Evolutionary conservation across 495 filamentous ascomycete genomes (phyloP).

Genomic region (Pyrenopolyporus hunteri): DNA sequence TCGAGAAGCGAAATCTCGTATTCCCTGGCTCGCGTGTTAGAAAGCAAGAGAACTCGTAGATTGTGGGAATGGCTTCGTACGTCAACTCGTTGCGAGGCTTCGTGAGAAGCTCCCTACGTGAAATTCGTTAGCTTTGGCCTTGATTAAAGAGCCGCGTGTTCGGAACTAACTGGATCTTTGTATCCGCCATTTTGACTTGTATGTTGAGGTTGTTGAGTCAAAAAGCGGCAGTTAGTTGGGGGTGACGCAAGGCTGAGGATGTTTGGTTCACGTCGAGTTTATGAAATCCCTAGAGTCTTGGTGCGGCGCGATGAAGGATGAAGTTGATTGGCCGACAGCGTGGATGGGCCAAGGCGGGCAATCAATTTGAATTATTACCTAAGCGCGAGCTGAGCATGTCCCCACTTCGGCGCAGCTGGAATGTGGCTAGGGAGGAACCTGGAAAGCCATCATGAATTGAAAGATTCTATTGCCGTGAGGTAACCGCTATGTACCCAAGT

Average conservation of each 20-base stretch:
- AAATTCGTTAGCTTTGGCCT: slow-evolving; percentile 29
- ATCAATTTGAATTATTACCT: neutral
- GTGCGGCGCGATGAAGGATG: slow-evolving; percentile 7
- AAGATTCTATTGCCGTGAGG: neutral
- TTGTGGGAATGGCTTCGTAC: slow-evolving; percentile 55
- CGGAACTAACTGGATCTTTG: slow-evolving; percentile 73
- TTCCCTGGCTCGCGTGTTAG: slow-evolving; percentile 60
- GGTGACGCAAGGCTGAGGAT: slow-evolving; percentile 32
- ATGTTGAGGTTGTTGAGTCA: slow-evolving; percentile 32
- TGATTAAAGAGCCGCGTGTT: neutral
- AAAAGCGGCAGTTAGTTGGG: slow-evolving; percentile 2
- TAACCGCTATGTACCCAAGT: slow-evolving; percentile 10
- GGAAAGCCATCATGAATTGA: neutral
- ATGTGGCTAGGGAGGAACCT: neutral
- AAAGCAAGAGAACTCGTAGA: slow-evolving; percentile 10
- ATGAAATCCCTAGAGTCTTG: slow-evolving; percentile 22
- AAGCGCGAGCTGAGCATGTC: neutral
- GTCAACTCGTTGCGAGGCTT: slow-evolving; percentile 83
- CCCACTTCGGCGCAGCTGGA: neutral
- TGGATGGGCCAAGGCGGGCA: neutral
- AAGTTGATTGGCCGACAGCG: slow-evolving; percentile 21
- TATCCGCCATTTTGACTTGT: slow-evolving; percentile 67
- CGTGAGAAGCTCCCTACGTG: slow-evolving; percentile 72
- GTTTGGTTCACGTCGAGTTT: slow-evolving; percentile 11
- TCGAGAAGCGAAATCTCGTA: slow-evolving; percentile 89